Evolutionary conservation across 2,329 filamentous ascomycete species (phyloP).

Genomic region (Colletotrichum lupini): DNA sequence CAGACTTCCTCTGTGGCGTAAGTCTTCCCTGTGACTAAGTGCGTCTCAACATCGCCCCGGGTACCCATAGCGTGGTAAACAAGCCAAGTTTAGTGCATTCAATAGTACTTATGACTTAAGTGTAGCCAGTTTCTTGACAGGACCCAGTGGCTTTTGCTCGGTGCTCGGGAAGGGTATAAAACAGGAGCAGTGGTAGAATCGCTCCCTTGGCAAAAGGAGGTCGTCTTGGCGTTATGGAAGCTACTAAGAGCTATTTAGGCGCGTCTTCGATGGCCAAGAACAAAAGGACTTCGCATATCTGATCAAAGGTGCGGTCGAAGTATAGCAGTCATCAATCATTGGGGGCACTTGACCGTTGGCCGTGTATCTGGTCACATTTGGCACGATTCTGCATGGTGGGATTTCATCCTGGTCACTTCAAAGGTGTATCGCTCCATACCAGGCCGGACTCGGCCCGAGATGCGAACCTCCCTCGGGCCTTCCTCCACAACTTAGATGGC

Average conservation of each 20-base stretch:
- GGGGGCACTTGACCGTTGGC: background rate
- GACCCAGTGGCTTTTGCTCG: background rate
- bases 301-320: background rate
- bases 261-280: background rate
- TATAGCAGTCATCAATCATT: background rate
- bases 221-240: background rate
- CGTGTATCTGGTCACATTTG: background rate
- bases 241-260: background rate
- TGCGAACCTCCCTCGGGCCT: background rate
- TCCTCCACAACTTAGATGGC: background rate
- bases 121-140: background rate
- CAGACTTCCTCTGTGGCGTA: conserved; percentile 9
- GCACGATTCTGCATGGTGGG: background rate
- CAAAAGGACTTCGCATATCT: background rate
- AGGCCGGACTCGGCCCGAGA: background rate
- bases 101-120: background rate
- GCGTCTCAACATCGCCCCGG: background rate
- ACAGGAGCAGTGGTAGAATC: background rate
- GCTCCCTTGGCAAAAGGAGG: background rate
- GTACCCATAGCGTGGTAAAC: background rate
- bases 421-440: background rate
- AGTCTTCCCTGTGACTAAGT: background rate
- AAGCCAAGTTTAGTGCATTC: background rate
- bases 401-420: background rate
- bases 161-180: background rate